A percentile compares a stretch with the other conserved stretches of the same genome.
Conservation (phyloP, 164 flowering plant genomes). For the Nymphaea colorata region DNA sequence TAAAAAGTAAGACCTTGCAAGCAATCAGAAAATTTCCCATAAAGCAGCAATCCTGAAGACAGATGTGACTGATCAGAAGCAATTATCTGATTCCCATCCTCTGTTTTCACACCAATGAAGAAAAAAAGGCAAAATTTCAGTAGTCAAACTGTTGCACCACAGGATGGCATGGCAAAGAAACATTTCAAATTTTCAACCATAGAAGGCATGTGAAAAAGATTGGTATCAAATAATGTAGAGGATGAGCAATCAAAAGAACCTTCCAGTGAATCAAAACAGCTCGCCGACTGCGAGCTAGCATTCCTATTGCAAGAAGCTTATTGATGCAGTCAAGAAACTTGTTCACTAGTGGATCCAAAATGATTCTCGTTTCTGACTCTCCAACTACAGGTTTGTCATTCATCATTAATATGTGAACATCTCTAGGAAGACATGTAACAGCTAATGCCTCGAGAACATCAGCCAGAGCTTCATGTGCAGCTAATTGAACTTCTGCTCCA, state of each 20-base stretch:
- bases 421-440: slow-evolving; percentile 23
- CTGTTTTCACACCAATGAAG: too few relatives aligned
- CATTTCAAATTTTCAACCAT: too few relatives aligned
- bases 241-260: slow-evolving; percentile 23
- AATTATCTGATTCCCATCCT: too few relatives aligned
- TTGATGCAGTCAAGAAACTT: slow-evolving; percentile 55
- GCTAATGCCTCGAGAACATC: slow-evolving; percentile 42
- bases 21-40: too few relatives aligned
- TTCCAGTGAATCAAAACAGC: slow-evolving; percentile 81
- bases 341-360: slow-evolving; percentile 41
- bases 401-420: slow-evolving; percentile 20
- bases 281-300: slow-evolving; percentile 50
- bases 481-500: slow-evolving; percentile 64
- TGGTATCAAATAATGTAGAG: too few relatives aligned
- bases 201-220: too few relatives aligned
- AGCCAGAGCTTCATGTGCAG: slow-evolving; percentile 70
- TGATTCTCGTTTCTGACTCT: slow-evolving; percentile 16
- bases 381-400: slow-evolving; percentile 8
- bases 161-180: too few relatives aligned
- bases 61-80: too few relatives aligned
- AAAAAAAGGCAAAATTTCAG: too few relatives aligned
- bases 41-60: too few relatives aligned
- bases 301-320: slow-evolving; percentile 39
- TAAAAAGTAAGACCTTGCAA: too few relatives aligned
- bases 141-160: too few relatives aligned